Evolutionary conservation across 495 filamentous ascomycete species (phyloP).

Genomic region (Podospora appendiculata): DNA sequence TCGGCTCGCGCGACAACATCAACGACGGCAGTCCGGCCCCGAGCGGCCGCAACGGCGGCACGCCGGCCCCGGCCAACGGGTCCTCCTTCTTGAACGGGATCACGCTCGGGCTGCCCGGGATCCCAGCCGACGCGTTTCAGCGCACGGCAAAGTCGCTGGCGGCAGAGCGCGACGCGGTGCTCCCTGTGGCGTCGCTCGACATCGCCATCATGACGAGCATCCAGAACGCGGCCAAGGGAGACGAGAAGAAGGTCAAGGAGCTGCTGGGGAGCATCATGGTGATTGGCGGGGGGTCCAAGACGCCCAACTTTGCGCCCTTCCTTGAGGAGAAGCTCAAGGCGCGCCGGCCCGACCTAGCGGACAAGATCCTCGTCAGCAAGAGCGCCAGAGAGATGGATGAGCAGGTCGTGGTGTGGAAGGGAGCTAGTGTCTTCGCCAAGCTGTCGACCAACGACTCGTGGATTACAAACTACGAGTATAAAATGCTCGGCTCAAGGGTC

Average conservation of each 20-base stretch:
- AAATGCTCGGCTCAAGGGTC: constrained; percentile 70
- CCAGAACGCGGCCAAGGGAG: constrained; percentile 73
- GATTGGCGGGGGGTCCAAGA: constrained; percentile 81
- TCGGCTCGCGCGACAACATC: constrained; percentile 34
- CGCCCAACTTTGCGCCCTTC: constrained; percentile 62
- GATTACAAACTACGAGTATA: constrained; percentile 83
- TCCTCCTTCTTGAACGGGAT: constrained; percentile 5
- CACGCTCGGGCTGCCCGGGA: constrained; percentile 10
- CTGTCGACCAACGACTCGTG: constrained; percentile 87
- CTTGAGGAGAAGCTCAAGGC: constrained; percentile 73
- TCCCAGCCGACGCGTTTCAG: constrained; percentile 29
- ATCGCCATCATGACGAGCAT: constrained; percentile 82
- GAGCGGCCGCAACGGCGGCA: constrained; percentile 39
- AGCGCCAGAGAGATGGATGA: constrained; percentile 90
- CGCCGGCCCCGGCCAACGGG: constrained; percentile 32
- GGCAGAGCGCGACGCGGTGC: constrained; percentile 67
- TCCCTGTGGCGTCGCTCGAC: constrained; percentile 79
- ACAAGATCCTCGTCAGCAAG: constrained; percentile 79
- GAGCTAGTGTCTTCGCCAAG: constrained; percentile 94
- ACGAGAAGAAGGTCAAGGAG: constrained; percentile 88
- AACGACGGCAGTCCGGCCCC: constrained; percentile 38
- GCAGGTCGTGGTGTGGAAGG: constrained; percentile 95
- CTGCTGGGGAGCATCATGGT: constrained; percentile 94
- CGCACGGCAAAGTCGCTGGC: constrained; percentile 44
- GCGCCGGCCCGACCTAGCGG: constrained; percentile 59